phyloP scores from a whole-genome alignment of 352 stramenopile species.

The Phytophthora ohioensis region DNA sequence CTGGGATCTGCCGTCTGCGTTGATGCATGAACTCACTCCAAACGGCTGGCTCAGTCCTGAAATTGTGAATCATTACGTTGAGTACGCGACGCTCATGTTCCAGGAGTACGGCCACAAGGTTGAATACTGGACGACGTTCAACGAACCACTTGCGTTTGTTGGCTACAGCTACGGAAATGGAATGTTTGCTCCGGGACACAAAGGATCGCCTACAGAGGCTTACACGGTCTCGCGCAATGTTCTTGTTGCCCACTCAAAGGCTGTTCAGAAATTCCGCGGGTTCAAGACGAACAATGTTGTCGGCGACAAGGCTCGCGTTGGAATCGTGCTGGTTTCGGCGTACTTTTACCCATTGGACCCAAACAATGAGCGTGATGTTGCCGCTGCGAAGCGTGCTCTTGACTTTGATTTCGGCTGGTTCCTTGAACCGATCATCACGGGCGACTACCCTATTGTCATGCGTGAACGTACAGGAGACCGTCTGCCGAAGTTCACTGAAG shows the following conservation, averaged over 20 bases:
- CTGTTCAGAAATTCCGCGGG: conserved; percentile 79
- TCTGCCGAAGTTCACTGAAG: conserved; percentile 87
- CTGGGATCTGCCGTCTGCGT: conserved; percentile 29
- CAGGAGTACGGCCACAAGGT: conserved; percentile 88
- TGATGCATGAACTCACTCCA: conserved; percentile 48
- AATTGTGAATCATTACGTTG: conserved; percentile 40
- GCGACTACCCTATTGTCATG: conserved; percentile 95
- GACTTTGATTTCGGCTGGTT: conserved; percentile 91
- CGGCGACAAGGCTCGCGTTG: conserved; percentile 69
- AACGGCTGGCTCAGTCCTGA: conserved; percentile 40
- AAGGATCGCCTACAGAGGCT: conserved; percentile 35
- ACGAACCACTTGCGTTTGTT: conserved; percentile 86
- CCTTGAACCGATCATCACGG: conserved; percentile 81
- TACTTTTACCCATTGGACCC: conserved; percentile 70
- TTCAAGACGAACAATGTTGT: conserved; percentile 27
- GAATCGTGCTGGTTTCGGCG: conserved; percentile 89
- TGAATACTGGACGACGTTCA: conserved; percentile 93
- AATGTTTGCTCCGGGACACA: conserved; percentile 42
- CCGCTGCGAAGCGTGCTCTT: conserved; percentile 70
- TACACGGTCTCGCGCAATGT: conserved; percentile 78
- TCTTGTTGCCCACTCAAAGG: conserved; percentile 86
- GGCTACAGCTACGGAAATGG: conserved; percentile 85
- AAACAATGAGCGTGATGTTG: conserved; percentile 35
- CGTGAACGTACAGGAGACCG: conserved; percentile 69
- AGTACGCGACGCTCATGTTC: conserved; percentile 91